Evolutionary conservation across 1,284 basidiomycete species (phyloP), one percentile per base, ranked within the genome.

Genomic region (Sporisorium sorghi): DNA sequence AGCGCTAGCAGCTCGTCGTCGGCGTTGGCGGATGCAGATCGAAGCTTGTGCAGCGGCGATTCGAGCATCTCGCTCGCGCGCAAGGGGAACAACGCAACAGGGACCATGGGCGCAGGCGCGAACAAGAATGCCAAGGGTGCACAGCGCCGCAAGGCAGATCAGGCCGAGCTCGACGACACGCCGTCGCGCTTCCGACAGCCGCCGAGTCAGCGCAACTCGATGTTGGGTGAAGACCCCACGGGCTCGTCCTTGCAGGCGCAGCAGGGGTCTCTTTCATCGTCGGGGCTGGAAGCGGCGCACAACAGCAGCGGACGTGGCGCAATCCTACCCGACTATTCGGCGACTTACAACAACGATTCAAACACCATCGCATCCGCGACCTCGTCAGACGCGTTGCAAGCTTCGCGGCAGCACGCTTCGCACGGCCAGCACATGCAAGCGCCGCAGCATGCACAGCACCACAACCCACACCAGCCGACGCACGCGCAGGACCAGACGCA

Each of bases 141-240:
- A 5, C 60, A 58, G n/a, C 58, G 72, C 1, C 60, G 72, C 26
- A 74, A 74, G 32, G 72, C 72, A 4, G 72, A 74, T 17, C 72
- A 74, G 47, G 72, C 72, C 0, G 66, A 74, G 14, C 49, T 74
- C 26, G 71, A 73, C 32, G 72, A 74, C 33, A 69, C 72, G 14
- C 72, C 72, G 2, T 59, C 72, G 24, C 66, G 72, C 0, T 74
- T 74, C 49, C 52, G 72, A 4, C 61, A 62, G 35, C 37, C 72
- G 19, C 72, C 72, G 7, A 61, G 53, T 12, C 66, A 69, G 49
- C 61, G 66, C 43, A 55, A 54, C 19, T 64, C 63, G n/a, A 65
- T 69, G 55, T 52, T 66, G 5, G 66, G 65, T 12, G 65, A 64
- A n/a, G 65, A 65, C 15, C 28, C 61, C 24, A 46, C 30, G 21